These are phyloP conservation scores for Pseudonitzschia multistriata DNA, from an alignment of 108 stramenopile genomes.

Conservation along the genomic window DNA sequence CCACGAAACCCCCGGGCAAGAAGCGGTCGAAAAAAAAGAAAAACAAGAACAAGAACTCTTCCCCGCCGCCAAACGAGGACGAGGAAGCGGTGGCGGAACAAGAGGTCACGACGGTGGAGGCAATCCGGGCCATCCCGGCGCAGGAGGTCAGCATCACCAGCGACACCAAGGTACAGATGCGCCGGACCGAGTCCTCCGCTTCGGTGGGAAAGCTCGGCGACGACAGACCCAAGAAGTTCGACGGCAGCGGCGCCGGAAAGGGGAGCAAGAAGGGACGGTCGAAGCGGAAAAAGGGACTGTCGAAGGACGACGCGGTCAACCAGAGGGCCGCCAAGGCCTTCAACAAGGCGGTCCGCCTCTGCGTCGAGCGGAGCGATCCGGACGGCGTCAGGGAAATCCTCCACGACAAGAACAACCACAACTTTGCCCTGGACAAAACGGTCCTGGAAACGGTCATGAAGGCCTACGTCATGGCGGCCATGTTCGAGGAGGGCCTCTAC, in stretches of 20 bases:
- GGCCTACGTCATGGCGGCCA: slow-evolving; percentile 86
- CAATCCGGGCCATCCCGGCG: slow-evolving; percentile 63
- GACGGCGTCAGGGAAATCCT: slow-evolving; percentile 70
- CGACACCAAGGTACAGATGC: slow-evolving; percentile 62
- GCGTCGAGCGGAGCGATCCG: slow-evolving; percentile 78
- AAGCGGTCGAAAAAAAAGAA: slow-evolving; percentile 40
- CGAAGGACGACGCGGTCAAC: slow-evolving; percentile 67
- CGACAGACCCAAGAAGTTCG: slow-evolving; percentile 6
- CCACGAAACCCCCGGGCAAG: slow-evolving; percentile 6
- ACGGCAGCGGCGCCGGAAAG: slow-evolving; percentile 12
- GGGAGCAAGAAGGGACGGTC: slow-evolving; percentile 56
- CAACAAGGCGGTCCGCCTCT: slow-evolving; percentile 67
- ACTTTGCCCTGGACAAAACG: slow-evolving; percentile 71
- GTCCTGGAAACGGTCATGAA: slow-evolving; percentile 89
- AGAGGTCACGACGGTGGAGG: slow-evolving; percentile 55
- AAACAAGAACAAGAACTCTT: slow-evolving; percentile 33
- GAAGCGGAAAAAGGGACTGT: slow-evolving; percentile 57
- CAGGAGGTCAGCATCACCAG: slow-evolving; percentile 82
- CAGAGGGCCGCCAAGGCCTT: slow-evolving; percentile 71
- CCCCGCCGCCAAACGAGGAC: slow-evolving; percentile 7
- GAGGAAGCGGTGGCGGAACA: slow-evolving; percentile 21
- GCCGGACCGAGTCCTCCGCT: slow-evolving; percentile 43
- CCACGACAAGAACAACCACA: slow-evolving; percentile 69
- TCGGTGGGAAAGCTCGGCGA: slow-evolving; percentile 47
- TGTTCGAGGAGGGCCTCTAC: slow-evolving; percentile 90